Conservation (phyloP, 495 filamentous ascomycete species). For the Penicillium parvum region DNA sequence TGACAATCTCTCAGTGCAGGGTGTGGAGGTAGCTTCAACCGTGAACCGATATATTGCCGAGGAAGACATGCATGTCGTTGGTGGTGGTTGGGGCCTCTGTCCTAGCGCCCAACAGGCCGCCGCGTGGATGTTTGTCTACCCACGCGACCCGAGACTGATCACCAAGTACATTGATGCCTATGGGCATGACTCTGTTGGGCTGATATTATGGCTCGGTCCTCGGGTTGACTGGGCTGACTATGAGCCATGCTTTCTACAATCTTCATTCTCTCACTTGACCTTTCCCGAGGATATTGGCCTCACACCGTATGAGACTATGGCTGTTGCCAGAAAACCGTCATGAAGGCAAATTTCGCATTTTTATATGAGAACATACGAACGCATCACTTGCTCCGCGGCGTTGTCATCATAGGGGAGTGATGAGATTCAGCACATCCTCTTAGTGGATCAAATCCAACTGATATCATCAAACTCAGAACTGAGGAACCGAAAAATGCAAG, state of each 20-base stretch:
- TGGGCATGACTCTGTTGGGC: constrained; percentile 19
- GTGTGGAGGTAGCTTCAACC: constrained; percentile 43
- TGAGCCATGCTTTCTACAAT: constrained; percentile 22
- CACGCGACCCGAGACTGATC: constrained; percentile 44
- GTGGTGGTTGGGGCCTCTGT: constrained; percentile 40
- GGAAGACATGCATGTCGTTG: constrained; percentile 37
- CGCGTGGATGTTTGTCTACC: constrained; percentile 55
- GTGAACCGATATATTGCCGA: constrained; percentile 45
- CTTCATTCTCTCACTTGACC: constrained; percentile 18
- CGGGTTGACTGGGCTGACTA: constrained; percentile 45
- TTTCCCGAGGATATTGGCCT: constrained; percentile 27
- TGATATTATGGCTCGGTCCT: constrained; percentile 51
- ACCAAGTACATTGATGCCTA: constrained; percentile 37
- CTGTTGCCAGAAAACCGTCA: constrained; percentile 17
- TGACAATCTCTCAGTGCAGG: constrained; percentile 27
- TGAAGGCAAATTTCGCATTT: no score
- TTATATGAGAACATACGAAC: no score
- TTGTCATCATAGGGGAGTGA: no score
- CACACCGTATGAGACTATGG: constrained; percentile 30
- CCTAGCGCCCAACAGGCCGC: constrained; percentile 29
- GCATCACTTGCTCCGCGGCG: no score
- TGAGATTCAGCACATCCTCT: no score
- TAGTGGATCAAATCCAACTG: no score
- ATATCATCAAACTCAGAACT: no score
- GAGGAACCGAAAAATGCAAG: no score